Percentiles rank a stretch among this genome's conserved stretches.
Conservation (phyloP, 768 basidiomycete species). For the Termitomyces sp. region DNA sequence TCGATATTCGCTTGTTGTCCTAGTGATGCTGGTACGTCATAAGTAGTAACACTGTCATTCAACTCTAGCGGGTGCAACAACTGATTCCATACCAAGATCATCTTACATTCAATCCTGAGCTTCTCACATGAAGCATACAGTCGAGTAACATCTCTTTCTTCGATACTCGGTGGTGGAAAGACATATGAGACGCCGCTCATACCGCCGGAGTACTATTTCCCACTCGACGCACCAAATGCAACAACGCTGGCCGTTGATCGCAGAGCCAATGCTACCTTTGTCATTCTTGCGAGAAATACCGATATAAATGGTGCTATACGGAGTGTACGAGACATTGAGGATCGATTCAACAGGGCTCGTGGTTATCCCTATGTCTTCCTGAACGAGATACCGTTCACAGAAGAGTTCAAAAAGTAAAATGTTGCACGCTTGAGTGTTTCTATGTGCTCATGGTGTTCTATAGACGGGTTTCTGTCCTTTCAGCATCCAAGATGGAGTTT, state of each 20-base stretch:
- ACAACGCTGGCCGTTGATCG: constrained; percentile 11
- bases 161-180: constrained; percentile 18
- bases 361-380: constrained; percentile 88
- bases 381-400: constrained; percentile 78
- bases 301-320: constrained; percentile 56
- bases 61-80: background rate
- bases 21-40: constrained; percentile 17
- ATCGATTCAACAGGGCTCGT: constrained; percentile 74
- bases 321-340: constrained; percentile 74
- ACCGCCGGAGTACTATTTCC: constrained; percentile 22
- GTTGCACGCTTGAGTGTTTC: background rate
- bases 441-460: background rate
- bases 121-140: constrained; percentile 44
- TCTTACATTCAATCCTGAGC: constrained; percentile 37
- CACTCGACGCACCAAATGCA: background rate
- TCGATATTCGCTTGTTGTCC: constrained; percentile 13
- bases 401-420: constrained; percentile 67
- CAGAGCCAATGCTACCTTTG: constrained; percentile 36
- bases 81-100: constrained; percentile 21
- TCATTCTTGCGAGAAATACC: constrained; percentile 59
- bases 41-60: background rate
- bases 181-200: constrained; percentile 21
- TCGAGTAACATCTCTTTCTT: constrained; percentile 35
- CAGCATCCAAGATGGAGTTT: constrained; percentile 36
- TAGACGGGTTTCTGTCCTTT: constrained; percentile 24